Conservation (phyloP, 176 grass and related monocot genomes). For the Elymus sibiricus region DNA sequence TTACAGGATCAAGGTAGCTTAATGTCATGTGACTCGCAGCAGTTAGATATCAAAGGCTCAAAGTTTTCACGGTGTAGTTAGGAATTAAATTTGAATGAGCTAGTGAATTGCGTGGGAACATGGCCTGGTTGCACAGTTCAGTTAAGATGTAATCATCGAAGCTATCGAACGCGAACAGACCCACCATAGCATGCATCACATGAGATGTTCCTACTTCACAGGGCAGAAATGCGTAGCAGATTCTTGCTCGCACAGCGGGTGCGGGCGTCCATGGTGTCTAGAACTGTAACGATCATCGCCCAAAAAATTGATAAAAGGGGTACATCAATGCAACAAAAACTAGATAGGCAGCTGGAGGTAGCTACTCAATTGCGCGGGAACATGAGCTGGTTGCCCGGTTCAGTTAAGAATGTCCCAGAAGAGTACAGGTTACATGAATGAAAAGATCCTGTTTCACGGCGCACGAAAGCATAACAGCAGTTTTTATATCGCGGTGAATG, state of each 20-base stretch:
- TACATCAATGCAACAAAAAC: not conserved
- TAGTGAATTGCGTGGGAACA: too few species aligned
- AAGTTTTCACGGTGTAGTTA: too few species aligned
- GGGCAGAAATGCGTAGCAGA: not conserved
- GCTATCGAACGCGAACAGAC: not conserved
- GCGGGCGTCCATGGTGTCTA: not conserved
- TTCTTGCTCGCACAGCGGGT: too few species aligned
- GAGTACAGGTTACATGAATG: not conserved
- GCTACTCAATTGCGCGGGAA: not conserved
- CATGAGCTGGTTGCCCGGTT: not conserved
- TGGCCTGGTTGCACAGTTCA: too few species aligned
- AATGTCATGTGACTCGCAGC: too few species aligned
- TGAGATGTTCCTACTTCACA: not conserved
- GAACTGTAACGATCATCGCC: not conserved
- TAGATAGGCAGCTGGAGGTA: not conserved
- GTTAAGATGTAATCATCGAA: not conserved
- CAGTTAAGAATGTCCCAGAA: not conserved
- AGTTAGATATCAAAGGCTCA: too few species aligned
- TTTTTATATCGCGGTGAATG: not conserved
- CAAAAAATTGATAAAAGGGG: not conserved
- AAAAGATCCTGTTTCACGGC: not conserved
- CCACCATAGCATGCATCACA: not conserved
- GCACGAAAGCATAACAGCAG: not conserved
- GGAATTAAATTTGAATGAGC: too few species aligned
- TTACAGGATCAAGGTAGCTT: too few species aligned